Evolutionary conservation across 108 stramenopile genomes (phyloP).

Genomic region (Cylindrotheca closterium): DNA sequence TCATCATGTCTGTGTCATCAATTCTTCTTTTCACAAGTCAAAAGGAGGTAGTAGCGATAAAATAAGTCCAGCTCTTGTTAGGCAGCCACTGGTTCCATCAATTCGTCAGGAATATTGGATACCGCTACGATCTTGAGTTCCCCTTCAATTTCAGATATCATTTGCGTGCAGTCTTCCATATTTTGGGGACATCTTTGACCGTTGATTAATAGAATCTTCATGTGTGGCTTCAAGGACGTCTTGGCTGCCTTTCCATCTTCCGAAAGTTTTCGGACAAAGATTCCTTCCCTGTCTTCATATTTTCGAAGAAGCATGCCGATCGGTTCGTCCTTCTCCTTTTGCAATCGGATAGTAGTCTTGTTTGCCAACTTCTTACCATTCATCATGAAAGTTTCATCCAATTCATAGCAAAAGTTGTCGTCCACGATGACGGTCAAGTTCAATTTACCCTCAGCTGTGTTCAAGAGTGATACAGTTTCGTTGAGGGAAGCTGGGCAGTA

Average conservation of each 20-base stretch:
- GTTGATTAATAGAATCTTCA: slow-evolving; percentile 15
- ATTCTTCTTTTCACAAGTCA: too few species aligned
- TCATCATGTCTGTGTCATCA: too few species aligned
- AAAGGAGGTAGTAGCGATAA: too few species aligned
- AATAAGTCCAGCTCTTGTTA: too few species aligned
- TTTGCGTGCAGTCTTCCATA: neutral
- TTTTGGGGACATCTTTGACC: slow-evolving; percentile 3
- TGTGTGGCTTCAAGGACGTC: neutral
- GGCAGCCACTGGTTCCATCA: neutral
- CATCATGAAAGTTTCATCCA: neutral
- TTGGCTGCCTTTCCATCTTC: neutral
- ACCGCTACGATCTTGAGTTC: neutral
- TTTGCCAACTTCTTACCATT: neutral
- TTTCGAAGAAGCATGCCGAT: neutral
- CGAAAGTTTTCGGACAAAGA: slow-evolving; percentile 7
- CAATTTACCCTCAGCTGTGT: neutral
- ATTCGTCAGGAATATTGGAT: neutral
- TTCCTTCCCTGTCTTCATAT: neutral
- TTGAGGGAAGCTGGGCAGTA: slow-evolving; percentile 2
- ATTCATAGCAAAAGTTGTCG: neutral
- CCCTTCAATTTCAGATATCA: neutral
- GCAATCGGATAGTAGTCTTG: neutral
- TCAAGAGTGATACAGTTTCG: neutral
- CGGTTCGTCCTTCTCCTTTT: neutral
- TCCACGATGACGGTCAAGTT: neutral